Percentiles rank a stretch among this genome's conserved stretches.
Conservation (phyloP, 2,329 filamentous ascomycete species). For the Penicillium sp. region DNA sequence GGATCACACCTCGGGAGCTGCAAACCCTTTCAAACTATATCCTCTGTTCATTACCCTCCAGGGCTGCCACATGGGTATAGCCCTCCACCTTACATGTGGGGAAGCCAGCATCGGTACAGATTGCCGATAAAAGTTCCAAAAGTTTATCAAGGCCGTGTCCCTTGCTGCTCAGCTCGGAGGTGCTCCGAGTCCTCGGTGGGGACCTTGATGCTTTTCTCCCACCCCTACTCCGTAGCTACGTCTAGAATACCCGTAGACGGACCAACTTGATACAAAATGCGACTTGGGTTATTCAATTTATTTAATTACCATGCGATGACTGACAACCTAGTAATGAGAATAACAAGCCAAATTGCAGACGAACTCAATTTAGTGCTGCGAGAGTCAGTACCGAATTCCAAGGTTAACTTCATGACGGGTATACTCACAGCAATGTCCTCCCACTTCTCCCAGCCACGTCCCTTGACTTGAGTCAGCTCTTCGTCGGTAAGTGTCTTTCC, state of each 20-base stretch:
- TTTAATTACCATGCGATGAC: too few species aligned
- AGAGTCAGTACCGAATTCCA: not conserved
- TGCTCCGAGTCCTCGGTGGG: not conserved
- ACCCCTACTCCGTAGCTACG: not conserved
- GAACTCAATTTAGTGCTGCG: slow-evolving; percentile 19
- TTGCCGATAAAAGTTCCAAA: too few species aligned
- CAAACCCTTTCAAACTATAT: too few species aligned
- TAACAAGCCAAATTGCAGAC: not conserved
- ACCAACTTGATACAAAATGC: too few species aligned
- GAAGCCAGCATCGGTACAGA: too few species aligned
- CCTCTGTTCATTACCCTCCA: too few species aligned
- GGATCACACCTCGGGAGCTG: too few species aligned
- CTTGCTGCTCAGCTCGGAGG: not conserved
- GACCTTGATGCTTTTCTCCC: not conserved
- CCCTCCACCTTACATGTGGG: too few species aligned
- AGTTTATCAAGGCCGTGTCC: not conserved
- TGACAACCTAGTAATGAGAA: too few species aligned
- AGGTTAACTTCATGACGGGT: not conserved
- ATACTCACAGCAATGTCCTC: slow-evolving; percentile 47
- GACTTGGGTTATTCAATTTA: too few species aligned
- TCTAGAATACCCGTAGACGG: not conserved
- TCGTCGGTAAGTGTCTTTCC: slow-evolving; percentile 87
- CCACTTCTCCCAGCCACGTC: slow-evolving; percentile 82
- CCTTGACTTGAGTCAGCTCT: slow-evolving; percentile 82
- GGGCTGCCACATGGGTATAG: too few species aligned